These are phyloP conservation scores for Malassezia globosa DNA, from an alignment of 1,284 basidiomycete species.

Conservation along the genomic window DNA sequence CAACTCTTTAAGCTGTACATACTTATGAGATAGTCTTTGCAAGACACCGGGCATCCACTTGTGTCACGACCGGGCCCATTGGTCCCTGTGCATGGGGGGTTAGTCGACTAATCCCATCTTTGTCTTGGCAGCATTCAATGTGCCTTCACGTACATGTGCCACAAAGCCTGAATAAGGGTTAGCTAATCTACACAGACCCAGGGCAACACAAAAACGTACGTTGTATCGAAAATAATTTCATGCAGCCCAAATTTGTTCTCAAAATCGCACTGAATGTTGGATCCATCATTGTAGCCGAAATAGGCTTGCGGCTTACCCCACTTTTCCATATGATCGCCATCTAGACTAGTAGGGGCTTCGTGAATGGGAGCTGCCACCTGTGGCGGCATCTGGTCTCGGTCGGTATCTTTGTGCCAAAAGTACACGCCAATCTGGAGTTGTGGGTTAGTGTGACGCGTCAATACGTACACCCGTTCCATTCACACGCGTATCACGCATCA, in stretches of 20 bases:
- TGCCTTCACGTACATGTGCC: background rate
- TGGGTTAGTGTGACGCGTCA: background rate
- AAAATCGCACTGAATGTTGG: conserved; percentile 21
- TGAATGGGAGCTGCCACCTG: conserved; percentile 17
- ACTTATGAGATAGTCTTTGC: conserved; percentile 20
- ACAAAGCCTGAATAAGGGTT: background rate
- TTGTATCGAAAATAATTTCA: conserved; percentile 33
- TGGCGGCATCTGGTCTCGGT: conserved; percentile 15
- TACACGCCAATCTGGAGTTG: conserved; percentile 25
- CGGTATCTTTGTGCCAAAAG: conserved; percentile 25
- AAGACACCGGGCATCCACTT: conserved; percentile 11
- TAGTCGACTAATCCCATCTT: no score
- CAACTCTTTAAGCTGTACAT: no score
- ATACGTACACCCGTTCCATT: conserved; percentile 20
- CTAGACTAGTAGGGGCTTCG: conserved; percentile 21
- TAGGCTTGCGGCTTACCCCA: conserved; percentile 30
- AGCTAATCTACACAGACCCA: conserved; percentile 6
- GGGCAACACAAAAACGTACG: no score
- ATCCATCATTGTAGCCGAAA: conserved; percentile 20
- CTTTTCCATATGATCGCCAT: conserved; percentile 18
- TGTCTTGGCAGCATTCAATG: background rate
- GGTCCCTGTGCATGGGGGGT: conserved; percentile 27
- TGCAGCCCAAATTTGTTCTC: conserved; percentile 24
- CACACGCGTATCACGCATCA: conserved; percentile 25
- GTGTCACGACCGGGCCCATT: conserved; percentile 6